Evolutionary conservation across 1,284 basidiomycete genomes (phyloP).

Genomic region (Leccinum idahoense): DNA sequence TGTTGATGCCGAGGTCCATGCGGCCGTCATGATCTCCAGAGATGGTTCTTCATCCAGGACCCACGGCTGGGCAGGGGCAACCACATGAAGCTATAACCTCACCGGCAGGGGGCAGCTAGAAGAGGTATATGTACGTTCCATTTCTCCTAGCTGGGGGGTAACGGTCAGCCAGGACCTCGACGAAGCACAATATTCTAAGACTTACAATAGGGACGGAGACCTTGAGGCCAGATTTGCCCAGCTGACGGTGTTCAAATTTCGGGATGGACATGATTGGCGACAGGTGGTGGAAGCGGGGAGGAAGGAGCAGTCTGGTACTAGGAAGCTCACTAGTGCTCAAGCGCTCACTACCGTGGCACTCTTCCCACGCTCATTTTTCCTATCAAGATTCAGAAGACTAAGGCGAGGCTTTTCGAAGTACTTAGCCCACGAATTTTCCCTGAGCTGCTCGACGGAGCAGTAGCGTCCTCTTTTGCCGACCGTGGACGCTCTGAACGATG

Average conservation of each 20-base stretch:
- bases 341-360: too few species aligned
- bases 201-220: slow-evolving; percentile 45
- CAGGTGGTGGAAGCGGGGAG: neutral
- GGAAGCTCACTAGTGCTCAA: too few species aligned
- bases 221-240: slow-evolving; percentile 45
- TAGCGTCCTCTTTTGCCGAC: slow-evolving; percentile 30
- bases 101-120: neutral
- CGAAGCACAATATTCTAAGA: neutral
- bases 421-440: slow-evolving; percentile 15
- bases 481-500: neutral
- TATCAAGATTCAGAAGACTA: too few species aligned
- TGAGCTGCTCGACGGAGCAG: too few species aligned
- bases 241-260: slow-evolving; percentile 34
- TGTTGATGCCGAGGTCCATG: neutral
- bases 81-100: neutral
- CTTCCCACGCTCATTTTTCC: too few species aligned
- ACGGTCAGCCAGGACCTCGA: neutral
- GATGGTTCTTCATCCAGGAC: neutral
- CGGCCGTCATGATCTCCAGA: neutral
- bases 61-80: neutral
- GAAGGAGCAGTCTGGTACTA: too few species aligned
- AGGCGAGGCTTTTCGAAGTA: slow-evolving; percentile 9
- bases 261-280: neutral
- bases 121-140: neutral
- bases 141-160: neutral